These are phyloP conservation scores for Pycnococcus provasolii DNA, from an alignment of 139 green algal species.

Conservation along the genomic window DNA sequence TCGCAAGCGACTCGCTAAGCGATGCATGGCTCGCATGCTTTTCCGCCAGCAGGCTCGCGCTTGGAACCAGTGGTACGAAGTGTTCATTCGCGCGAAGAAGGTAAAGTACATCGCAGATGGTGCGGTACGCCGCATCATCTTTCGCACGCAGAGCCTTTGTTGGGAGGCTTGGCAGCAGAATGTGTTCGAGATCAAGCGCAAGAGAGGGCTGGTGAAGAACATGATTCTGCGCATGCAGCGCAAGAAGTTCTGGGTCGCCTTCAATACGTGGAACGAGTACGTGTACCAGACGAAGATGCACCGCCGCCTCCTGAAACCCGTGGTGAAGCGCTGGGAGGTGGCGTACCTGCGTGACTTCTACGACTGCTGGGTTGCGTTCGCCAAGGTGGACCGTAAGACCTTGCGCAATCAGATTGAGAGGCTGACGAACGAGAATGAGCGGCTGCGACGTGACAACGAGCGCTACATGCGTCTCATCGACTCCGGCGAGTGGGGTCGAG, in stretches of 20 bases:
- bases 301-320: neutral
- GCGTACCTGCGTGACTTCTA: neutral
- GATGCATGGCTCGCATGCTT: neutral
- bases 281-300: neutral
- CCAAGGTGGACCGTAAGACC: neutral
- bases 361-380: neutral
- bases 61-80: neutral
- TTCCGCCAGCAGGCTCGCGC: neutral
- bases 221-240: neutral
- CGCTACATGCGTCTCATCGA: constrained; percentile 76
- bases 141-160: neutral
- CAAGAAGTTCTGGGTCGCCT: neutral
- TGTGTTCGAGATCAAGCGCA: neutral
- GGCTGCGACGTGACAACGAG: constrained; percentile 67
- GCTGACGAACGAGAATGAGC: constrained; percentile 51
- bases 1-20: too few relatives aligned
- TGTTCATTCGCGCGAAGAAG: neutral
- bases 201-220: neutral
- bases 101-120: neutral
- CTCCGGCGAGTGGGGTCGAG: constrained; percentile 70
- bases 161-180: too few relatives aligned
- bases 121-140: neutral
- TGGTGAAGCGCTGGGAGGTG: neutral
- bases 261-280: neutral
- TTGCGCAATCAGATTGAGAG: constrained; percentile 8